phyloP scores from a whole-genome alignment of 805 yeast genomes.

The Ogataea minuta region DNA sequence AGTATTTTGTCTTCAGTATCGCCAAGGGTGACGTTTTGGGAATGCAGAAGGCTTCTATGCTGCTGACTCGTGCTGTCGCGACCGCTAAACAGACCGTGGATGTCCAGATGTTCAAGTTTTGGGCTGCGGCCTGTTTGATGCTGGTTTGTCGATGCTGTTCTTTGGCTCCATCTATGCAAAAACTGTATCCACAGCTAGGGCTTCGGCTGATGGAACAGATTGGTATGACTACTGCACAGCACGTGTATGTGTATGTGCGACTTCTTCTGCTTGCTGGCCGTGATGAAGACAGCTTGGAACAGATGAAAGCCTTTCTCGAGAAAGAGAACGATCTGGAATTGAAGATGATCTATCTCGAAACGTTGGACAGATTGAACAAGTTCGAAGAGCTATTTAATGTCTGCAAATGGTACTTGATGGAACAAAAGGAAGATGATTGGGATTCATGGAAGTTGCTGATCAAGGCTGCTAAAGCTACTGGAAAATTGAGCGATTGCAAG shows the following conservation, averaged over 20 bases:
- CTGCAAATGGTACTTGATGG: constrained; percentile 42
- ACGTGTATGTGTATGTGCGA: constrained; percentile 56
- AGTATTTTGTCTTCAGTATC: constrained; percentile 59
- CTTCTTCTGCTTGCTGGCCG: constrained; percentile 42
- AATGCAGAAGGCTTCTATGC: constrained; percentile 54
- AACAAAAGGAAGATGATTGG: constrained; percentile 66
- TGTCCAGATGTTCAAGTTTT: constrained; percentile 40
- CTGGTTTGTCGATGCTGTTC: constrained; percentile 35
- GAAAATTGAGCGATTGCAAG: constrained; percentile 33
- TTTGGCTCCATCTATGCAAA: constrained; percentile 43
- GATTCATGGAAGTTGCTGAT: constrained; percentile 64
- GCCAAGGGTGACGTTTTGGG: constrained; percentile 46
- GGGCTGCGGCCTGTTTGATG: constrained; percentile 58
- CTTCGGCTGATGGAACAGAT: constrained; percentile 51
- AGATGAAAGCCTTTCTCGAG: constrained; percentile 33
- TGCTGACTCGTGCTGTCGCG: constrained; percentile 35
- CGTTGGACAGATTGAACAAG: constrained; percentile 40
- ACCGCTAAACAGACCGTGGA: constrained; percentile 18
- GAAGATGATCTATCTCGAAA: constrained; percentile 50
- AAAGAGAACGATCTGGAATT: constrained; percentile 59
- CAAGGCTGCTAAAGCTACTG: constrained; percentile 41
- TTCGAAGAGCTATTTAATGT: constrained; percentile 45
- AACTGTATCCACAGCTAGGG: constrained; percentile 60
- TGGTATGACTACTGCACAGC: constrained; percentile 61
- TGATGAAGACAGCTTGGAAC: constrained; percentile 34